Percentiles rank a stretch among this genome's conserved stretches.
Conservation (phyloP, 495 filamentous ascomycete genomes). For the Hypoxylon rickii region DNA sequence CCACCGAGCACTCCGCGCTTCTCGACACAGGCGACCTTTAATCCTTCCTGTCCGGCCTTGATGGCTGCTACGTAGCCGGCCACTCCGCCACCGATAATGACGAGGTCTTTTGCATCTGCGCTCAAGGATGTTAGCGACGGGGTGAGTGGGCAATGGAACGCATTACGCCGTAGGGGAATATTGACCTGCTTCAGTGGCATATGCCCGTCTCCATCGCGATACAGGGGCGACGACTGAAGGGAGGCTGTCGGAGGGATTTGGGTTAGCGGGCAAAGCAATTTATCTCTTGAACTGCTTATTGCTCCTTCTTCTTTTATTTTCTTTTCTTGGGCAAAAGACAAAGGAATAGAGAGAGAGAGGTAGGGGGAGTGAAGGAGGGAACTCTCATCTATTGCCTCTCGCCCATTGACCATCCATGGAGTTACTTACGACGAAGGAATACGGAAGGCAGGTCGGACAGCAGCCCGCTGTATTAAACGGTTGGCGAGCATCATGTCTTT, state of each 20-base stretch:
- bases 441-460: constrained; percentile 67
- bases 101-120: constrained; percentile 84
- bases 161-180: too few relatives aligned
- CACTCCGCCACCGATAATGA: constrained; percentile 96
- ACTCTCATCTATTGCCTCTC: too few relatives aligned
- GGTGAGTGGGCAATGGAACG: too few relatives aligned
- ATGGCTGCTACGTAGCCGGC: constrained; percentile 99
- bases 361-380: too few relatives aligned
- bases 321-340: too few relatives aligned
- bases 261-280: constrained; percentile 41
- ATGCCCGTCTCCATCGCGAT: constrained; percentile 68
- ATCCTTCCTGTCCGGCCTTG: constrained; percentile 95
- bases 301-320: too few relatives aligned
- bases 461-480: constrained; percentile 67
- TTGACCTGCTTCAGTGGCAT: constrained; percentile 81
- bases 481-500: constrained; percentile 67
- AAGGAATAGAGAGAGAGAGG: too few relatives aligned
- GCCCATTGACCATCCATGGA: too few relatives aligned
- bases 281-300: too few relatives aligned
- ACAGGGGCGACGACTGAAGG: constrained; percentile 61
- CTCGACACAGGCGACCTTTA: constrained; percentile 98
- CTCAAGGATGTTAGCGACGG: constrained; percentile 28
- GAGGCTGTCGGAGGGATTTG: constrained; percentile 46
- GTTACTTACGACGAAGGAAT: constrained; percentile 53
- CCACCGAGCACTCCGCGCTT: constrained; percentile 95